Conservation (phyloP, 805 yeast genomes). For the Candida verbasci region DNA sequence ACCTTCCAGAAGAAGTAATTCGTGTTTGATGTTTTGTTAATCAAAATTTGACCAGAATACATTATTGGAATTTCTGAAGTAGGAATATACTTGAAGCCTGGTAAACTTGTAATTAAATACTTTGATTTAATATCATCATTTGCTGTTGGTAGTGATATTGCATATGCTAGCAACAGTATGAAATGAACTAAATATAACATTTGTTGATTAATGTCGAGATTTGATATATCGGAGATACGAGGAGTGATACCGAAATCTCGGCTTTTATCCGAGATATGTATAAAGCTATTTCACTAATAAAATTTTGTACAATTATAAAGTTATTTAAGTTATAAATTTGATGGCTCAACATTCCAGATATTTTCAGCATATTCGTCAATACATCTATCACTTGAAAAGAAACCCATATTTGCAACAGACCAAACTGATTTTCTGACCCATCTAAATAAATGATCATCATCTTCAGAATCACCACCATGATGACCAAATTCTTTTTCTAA, state of each 20-base stretch:
- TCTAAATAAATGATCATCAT: constrained; percentile 49
- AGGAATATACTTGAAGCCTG: constrained; percentile 32
- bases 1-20: constrained; percentile 74
- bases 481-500: constrained; percentile 67
- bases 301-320: too few relatives aligned
- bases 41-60: constrained; percentile 65
- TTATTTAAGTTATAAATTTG: constrained; percentile 15
- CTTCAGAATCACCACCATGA: constrained; percentile 37
- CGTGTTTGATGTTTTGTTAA: constrained; percentile 49
- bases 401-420: constrained; percentile 90
- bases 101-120: constrained; percentile 29
- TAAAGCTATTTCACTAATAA: too few relatives aligned
- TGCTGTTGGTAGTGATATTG: neutral
- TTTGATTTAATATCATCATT: constrained; percentile 3
- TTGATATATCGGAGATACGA: too few relatives aligned
- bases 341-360: constrained; percentile 89
- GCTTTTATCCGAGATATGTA: too few relatives aligned
- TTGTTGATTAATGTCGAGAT: too few relatives aligned
- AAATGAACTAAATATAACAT: too few relatives aligned
- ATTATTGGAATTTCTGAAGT: constrained; percentile 40
- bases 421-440: constrained; percentile 77
- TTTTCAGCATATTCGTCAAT: constrained; percentile 88
- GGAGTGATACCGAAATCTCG: too few relatives aligned
- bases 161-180: too few relatives aligned
- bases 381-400: constrained; percentile 87